Conservation (phyloP, 2,329 filamentous ascomycete genomes). For the Colletotrichum sidae region DNA sequence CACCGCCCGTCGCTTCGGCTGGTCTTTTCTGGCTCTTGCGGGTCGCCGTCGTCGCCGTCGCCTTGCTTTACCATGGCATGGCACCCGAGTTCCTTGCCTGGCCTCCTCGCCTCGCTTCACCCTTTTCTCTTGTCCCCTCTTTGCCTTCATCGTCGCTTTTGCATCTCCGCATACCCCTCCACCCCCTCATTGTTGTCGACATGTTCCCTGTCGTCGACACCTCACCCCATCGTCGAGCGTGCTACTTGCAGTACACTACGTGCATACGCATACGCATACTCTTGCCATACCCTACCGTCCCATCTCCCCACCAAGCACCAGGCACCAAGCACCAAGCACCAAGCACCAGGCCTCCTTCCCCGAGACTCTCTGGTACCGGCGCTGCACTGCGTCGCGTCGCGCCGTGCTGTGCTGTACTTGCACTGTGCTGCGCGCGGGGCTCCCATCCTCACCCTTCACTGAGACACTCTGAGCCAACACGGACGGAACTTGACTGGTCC, state of each 20-base stretch:
- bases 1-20: constrained; percentile 11
- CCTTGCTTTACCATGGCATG: no score
- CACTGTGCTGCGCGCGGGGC: constrained; percentile 27
- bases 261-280: no score
- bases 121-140: constrained; percentile 2
- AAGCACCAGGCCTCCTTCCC: neutral
- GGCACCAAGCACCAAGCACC: neutral
- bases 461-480: constrained; percentile 33
- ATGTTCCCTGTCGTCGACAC: constrained; percentile 34
- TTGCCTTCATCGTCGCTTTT: constrained; percentile 6
- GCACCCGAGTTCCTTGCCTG: neutral
- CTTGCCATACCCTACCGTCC: neutral
- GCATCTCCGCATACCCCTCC: constrained; percentile 16
- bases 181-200: constrained; percentile 29
- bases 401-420: neutral
- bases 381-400: neutral
- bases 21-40: constrained; percentile 12
- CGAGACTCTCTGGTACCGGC: neutral
- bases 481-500: constrained; percentile 35
- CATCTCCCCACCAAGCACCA: neutral
- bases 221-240: constrained; percentile 26
- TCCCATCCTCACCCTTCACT: constrained; percentile 28
- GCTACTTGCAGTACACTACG: neutral
- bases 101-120: constrained; percentile 10
- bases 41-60: neutral